A percentile compares a stretch with the other conserved stretches of the same genome.
phyloP scores from a whole-genome alignment of 768 basidiomycete genomes.

The Mycena belliarum region DNA sequence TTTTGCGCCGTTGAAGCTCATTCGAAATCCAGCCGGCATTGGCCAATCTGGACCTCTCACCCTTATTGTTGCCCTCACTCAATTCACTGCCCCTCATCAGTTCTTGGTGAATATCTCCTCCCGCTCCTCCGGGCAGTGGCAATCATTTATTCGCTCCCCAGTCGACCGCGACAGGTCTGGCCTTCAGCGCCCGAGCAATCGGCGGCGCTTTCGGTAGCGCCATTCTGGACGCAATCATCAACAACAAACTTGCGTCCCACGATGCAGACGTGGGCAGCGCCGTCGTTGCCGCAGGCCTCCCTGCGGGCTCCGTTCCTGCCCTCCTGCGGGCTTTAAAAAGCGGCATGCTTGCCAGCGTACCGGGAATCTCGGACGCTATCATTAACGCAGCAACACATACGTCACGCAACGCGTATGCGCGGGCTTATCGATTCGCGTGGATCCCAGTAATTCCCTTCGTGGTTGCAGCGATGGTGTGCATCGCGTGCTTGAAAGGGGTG shows the following conservation, averaged over 20 bases:
- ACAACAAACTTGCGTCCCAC: conserved; percentile 22
- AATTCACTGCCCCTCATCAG: conserved; percentile 23
- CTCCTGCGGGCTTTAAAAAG: conserved; percentile 10
- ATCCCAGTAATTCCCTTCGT: conserved; percentile 22
- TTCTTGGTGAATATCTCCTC: conserved; percentile 7
- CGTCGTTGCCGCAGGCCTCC: conserved; percentile 19
- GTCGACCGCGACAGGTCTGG: conserved; percentile 24
- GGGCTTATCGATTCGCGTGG: conserved; percentile 22
- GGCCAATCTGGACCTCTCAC: conserved; percentile 24
- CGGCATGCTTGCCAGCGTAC: conserved; percentile 7
- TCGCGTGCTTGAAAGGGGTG: conserved; percentile 19
- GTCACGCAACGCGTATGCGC: conserved; percentile 17
- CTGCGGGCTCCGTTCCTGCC: conserved; percentile 9
- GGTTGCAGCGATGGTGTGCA: conserved; percentile 17
- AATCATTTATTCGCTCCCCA: background rate
- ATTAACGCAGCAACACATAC: conserved; percentile 8
- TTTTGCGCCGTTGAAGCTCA: background rate
- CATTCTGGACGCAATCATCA: conserved; percentile 24
- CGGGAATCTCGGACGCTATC: conserved; percentile 7
- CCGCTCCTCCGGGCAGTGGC: background rate
- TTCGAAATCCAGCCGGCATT: conserved; percentile 11
- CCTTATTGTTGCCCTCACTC: conserved; percentile 21
- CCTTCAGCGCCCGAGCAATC: conserved; percentile 23
- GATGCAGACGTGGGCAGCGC: conserved; percentile 18
- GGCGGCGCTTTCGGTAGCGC: conserved; percentile 24